Evolutionary conservation across 202 grass and related monocot genomes (phyloP), one percentile per base, ranked within the genome.

Genomic region (Carex arenaria): DNA sequence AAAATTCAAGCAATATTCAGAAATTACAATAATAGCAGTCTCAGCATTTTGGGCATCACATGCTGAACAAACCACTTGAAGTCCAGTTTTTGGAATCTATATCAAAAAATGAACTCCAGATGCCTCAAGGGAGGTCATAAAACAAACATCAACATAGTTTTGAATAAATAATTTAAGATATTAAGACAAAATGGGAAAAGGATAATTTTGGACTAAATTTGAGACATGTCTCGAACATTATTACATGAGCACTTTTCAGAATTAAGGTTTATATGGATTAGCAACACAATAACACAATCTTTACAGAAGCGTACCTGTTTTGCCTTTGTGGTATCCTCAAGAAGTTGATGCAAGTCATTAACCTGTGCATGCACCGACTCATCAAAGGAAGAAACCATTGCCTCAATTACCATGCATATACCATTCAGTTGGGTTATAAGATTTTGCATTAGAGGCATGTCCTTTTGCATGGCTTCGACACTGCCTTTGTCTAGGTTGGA

Each of bases 401-500:
- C 93, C 86, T 95, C 95, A 64, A 98, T 85, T 80, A 98, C 86
- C 84, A 56, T 98, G 80, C 84, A 93, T 86, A 98, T 87, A 75
- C 93, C 93, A 63, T 85, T 79, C 79, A 98, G 77, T 72, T 95
- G 91, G 64, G 85, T 83, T 34, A 86, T 86, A 82, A 92, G 89
- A 80, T 93, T 95, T 72, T 98, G 95, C 84, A 98, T 83, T 66
- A 85, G 86, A 60, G 79, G 65, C 83, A 93, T 80, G 40, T 90
- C 88, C 67, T 83, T 92, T 73, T 78, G 61, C 93, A 95, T 92
- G 61, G 49, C 59, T 85, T 85, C 88, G 80, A 80, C 61, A 69
- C 81, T 71, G 80, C 53, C 78, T 71, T 36, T 90, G 87, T 98
- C 95, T 98, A 90, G 15, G 79, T 26, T 67, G 80, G 71, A 38